These are phyloP conservation scores for Xylaria acuta DNA, from an alignment of 495 filamentous ascomycete genomes.

Conservation along the genomic window DNA sequence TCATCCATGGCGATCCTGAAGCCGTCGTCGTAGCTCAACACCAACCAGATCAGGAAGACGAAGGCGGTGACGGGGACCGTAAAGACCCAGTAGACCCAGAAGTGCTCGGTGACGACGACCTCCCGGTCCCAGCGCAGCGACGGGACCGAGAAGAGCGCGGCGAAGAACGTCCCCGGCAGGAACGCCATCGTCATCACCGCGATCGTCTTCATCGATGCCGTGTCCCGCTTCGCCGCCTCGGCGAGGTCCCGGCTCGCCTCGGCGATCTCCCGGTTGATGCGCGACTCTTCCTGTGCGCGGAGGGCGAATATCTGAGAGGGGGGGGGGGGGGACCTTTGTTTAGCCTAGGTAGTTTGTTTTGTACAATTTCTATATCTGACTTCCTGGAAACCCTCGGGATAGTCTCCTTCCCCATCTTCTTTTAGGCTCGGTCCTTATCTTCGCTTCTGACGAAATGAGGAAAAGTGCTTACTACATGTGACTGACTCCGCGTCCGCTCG, in stretches of 20 bases:
- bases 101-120: not conserved
- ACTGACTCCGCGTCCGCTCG: not conserved
- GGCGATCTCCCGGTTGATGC: slow-evolving; percentile 25
- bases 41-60: slow-evolving; percentile 31
- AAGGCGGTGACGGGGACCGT: slow-evolving; percentile 30
- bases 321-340: not conserved
- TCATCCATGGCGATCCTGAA: not conserved
- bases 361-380: no score
- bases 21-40: not conserved
- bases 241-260: not conserved
- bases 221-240: no score
- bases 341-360: not conserved
- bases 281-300: slow-evolving; percentile 1
- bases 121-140: not conserved
- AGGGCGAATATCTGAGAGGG: not conserved
- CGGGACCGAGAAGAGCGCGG: not conserved
- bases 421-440: no score
- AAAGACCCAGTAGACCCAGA: no score
- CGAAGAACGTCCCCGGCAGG: not conserved
- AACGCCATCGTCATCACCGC: not conserved
- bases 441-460: not conserved
- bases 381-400: no score
- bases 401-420: no score
- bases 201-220: not conserved
- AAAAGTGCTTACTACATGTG: not conserved